Percentiles rank a stretch among this genome's conserved stretches.
phyloP scores from a whole-genome alignment of 768 basidiomycete species.

The Mycena venus region DNA sequence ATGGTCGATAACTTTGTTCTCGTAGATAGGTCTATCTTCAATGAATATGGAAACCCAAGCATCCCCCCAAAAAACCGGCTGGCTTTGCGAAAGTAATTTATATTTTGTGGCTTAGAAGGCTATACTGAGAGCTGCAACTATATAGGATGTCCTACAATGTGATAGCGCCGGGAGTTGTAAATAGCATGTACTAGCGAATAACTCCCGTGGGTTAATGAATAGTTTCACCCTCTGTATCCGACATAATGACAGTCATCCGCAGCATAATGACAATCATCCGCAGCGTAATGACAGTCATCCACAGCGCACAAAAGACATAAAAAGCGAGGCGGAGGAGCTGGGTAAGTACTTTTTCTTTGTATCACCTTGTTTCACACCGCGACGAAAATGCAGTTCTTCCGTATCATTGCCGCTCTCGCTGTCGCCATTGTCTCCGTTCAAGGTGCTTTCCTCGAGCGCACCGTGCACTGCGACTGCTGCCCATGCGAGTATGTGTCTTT shows the following conservation, averaged over 20 bases:
- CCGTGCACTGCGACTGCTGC: background rate
- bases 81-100: background rate
- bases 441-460: slow-evolving; percentile 7
- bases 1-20: too few species aligned
- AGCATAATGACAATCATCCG: background rate
- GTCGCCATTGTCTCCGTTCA: background rate
- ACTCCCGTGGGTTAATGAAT: background rate
- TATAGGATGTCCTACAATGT: background rate
- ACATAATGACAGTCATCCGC: background rate
- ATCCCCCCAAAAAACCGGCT: background rate
- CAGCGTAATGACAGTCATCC: background rate
- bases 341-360: background rate
- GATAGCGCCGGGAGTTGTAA: background rate
- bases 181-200: background rate
- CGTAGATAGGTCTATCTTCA: background rate
- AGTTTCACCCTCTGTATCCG: background rate
- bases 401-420: background rate
- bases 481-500: slow-evolving; percentile 9
- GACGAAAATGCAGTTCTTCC: background rate
- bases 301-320: background rate
- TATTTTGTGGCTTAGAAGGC: too few species aligned
- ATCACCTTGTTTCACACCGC: background rate
- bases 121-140: too few species aligned
- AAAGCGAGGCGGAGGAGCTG: background rate
- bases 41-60: background rate